Base-by-base conservation (phyloP, 331 rosid genomes). In the Malus hybrid region DNA sequence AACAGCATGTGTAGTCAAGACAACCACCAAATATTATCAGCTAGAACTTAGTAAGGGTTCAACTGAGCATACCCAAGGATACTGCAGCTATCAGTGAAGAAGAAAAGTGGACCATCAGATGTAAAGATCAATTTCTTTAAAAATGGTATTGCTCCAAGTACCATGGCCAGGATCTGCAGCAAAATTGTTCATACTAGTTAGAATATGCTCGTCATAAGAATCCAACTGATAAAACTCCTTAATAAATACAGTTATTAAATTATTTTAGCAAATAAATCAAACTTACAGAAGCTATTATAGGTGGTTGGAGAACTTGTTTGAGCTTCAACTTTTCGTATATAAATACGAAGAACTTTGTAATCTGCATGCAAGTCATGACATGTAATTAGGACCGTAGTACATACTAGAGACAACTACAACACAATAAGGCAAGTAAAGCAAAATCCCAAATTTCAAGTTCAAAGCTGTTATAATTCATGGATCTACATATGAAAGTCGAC, bases 1-100 rank as follows among this genome's bases (percentile, higher is more conserved):
- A 62, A 62, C 48, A 48, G 16, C 50, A 71, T 56, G 27, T 50
- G 78, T 46, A 67, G 69, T 46, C 18, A 48, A 76, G 62, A 70
- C 70, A 64, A 19, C 65, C 44, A 83, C 60, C 65, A 69, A 69
- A 61, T 9, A 18, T 31, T 60, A 48, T 67, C 71, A 74, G 66
- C 64, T 50, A 15, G 1, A 50, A 69, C 76, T 50, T 59, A 42
- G 73, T 5, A 63, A 65, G 34, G 69, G 73, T 65, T 77, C 65
- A 75, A 76, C 65, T 59, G 67, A 74, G 57, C 88, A 74, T 92
- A 95, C 99, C 99, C 99, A 52, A 95, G 97, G 78, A 95, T 95
- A 73, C 82, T 90, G 91, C 99, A 95, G 85, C 98, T 95, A 80
- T 95, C 98, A 11, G 98, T 95, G 84, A 95, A 89, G 89, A 95